Conservation (phyloP, 1,139 yeast species). For the Taphrina confusa region DNA sequence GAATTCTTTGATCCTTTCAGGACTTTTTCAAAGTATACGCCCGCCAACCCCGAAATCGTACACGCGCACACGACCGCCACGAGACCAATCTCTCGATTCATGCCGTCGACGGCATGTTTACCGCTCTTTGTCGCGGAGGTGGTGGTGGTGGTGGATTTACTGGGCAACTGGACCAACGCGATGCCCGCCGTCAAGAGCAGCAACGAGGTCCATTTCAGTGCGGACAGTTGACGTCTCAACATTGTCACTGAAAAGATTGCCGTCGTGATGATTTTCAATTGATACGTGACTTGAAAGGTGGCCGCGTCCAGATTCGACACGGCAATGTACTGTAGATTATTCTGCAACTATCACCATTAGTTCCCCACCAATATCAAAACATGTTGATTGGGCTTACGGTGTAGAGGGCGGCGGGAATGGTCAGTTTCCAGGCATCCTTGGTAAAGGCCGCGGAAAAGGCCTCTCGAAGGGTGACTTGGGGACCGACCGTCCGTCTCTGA, state of each 20-base stretch:
- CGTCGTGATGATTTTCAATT: conserved; percentile 51
- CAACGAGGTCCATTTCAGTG: conserved; percentile 48
- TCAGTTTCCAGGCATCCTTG: conserved; percentile 49
- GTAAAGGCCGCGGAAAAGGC: conserved; percentile 45
- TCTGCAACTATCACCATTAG: conserved; percentile 44
- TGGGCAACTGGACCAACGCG: conserved; percentile 50
- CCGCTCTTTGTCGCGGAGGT: conserved; percentile 1
- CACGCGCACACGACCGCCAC: conserved; percentile 50
- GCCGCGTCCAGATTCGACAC: conserved; percentile 52
- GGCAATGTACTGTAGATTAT: conserved; percentile 50
- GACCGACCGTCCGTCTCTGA: conserved; percentile 28
- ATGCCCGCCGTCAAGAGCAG: conserved; percentile 49
- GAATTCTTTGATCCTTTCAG: conserved; percentile 48
- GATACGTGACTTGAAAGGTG: conserved; percentile 52
- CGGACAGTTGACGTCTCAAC: conserved; percentile 46
- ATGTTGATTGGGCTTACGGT: conserved; percentile 41
- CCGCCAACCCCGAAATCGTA: conserved; percentile 50
- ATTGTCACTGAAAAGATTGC: conserved; percentile 52
- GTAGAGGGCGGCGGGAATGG: conserved; percentile 50
- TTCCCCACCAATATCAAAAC: not conserved
- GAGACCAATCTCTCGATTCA: conserved; percentile 44
- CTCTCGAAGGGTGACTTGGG: conserved; percentile 3
- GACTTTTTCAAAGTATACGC: conserved; percentile 51
- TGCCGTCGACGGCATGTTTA: not conserved
- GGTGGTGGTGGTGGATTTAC: conserved; percentile 37